Evolutionary conservation across 306 rosid genomes (phyloP).

Genomic region (Prunus campanulata): DNA sequence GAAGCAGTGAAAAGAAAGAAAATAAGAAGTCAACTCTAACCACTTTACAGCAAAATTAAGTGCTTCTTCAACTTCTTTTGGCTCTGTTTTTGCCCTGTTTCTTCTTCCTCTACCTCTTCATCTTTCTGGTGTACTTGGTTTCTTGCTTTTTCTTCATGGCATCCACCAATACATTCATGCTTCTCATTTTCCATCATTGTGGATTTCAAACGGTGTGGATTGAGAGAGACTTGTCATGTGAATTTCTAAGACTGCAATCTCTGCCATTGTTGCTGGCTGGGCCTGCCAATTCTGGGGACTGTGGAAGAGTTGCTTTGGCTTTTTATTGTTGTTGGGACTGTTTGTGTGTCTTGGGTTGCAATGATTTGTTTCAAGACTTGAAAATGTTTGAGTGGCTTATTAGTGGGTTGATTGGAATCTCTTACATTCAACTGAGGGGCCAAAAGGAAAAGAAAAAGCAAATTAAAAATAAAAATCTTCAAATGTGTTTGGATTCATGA

Average conservation of each 20-base stretch:
- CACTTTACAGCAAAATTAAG: slow-evolving; percentile 43
- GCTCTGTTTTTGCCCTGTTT: background rate
- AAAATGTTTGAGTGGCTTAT: background rate
- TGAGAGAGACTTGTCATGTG: slow-evolving; percentile 16
- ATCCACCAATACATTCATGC: slow-evolving; percentile 2
- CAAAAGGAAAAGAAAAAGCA: background rate
- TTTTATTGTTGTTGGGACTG: background rate
- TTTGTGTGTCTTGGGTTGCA: background rate
- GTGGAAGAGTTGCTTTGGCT: background rate
- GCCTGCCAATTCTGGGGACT: background rate
- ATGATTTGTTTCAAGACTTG: slow-evolving; percentile 9
- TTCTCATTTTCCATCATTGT: slow-evolving; percentile 3
- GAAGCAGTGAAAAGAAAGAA: slow-evolving; percentile 23
- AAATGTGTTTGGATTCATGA: background rate
- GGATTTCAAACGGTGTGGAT: background rate
- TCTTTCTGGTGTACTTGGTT: background rate
- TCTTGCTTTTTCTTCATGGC: slow-evolving; percentile 4
- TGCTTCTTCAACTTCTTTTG: background rate
- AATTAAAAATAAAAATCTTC: background rate
- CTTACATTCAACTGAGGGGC: background rate
- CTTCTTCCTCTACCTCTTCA: slow-evolving; percentile 2
- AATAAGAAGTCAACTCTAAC: slow-evolving; percentile 48
- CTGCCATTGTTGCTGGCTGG: background rate
- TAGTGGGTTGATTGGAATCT: slow-evolving; percentile 16
- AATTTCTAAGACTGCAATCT: slow-evolving; percentile 11